phyloP scores from a whole-genome alignment of 768 basidiomycete genomes.

The Rhizopogon sp. region DNA sequence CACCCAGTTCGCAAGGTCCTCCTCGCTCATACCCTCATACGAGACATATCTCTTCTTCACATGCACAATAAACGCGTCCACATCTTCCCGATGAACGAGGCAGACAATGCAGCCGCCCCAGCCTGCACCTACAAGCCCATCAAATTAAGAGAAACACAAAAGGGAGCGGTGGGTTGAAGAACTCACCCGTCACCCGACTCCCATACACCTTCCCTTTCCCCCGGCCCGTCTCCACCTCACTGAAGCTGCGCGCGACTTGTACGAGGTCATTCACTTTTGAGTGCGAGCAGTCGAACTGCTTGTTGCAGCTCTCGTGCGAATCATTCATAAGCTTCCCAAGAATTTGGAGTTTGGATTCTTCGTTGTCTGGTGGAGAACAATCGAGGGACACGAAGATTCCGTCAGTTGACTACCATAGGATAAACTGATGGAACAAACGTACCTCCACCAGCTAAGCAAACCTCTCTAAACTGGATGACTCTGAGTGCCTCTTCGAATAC shows the following conservation, averaged over 20 bases:
- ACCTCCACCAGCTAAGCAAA: constrained; percentile 46
- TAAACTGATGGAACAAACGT: constrained; percentile 3
- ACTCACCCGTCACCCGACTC: constrained; percentile 74
- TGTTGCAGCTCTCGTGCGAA: constrained; percentile 66
- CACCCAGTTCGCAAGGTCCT: constrained; percentile 57
- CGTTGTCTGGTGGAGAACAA: constrained; percentile 4
- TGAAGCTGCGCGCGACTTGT: constrained; percentile 36
- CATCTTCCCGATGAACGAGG: constrained; percentile 60
- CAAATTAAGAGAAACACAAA: not conserved
- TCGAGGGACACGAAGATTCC: not conserved
- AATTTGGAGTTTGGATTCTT: constrained; percentile 30
- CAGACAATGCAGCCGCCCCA: constrained; percentile 93
- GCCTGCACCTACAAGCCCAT: constrained; percentile 56
- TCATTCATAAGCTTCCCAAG: constrained; percentile 77
- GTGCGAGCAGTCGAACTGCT: constrained; percentile 75
- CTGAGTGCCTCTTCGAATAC: constrained; percentile 77
- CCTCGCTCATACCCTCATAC: constrained; percentile 57
- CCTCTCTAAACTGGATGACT: constrained; percentile 71
- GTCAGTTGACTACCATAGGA: not conserved
- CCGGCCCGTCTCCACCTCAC: constrained; percentile 45
- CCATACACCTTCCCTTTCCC: constrained; percentile 48
- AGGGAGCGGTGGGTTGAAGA: not conserved
- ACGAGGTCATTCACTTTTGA: constrained; percentile 72
- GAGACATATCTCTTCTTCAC: constrained; percentile 58
- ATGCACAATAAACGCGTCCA: constrained; percentile 57